A percentile compares a stretch with the other conserved stretches of the same genome.
Conservation (phyloP, 2,329 filamentous ascomycete genomes). For the Davidsoniella neocaledoniae region DNA sequence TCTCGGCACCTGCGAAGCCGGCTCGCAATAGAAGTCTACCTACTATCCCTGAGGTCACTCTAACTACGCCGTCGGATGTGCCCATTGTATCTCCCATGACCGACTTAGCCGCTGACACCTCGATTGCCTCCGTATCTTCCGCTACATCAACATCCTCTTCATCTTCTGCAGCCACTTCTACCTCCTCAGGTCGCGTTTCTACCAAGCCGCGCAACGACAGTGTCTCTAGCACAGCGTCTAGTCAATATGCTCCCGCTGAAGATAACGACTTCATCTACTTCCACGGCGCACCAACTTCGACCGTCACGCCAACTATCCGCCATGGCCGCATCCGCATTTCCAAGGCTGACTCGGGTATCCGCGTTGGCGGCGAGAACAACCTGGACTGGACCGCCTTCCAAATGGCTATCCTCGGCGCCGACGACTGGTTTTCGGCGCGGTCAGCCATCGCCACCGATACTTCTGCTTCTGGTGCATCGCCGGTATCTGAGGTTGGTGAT, state of each 20-base stretch:
- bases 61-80: slow-evolving; percentile 14
- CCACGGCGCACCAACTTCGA: slow-evolving; percentile 30
- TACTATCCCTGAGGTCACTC: slow-evolving; percentile 26
- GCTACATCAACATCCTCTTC: neutral
- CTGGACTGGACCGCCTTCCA: slow-evolving; percentile 50
- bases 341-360: slow-evolving; percentile 24
- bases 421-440: slow-evolving; percentile 33
- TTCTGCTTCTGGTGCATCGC: slow-evolving; percentile 15
- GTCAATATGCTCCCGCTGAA: slow-evolving; percentile 17
- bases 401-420: slow-evolving; percentile 44
- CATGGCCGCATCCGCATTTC: slow-evolving; percentile 39
- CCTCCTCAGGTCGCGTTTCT: neutral
- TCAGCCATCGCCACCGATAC: slow-evolving; percentile 18
- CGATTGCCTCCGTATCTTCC: slow-evolving; percentile 5
- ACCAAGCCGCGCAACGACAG: slow-evolving; percentile 3
- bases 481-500: slow-evolving; percentile 27
- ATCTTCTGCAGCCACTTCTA: neutral
- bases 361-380: slow-evolving; percentile 18
- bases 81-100: neutral
- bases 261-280: slow-evolving; percentile 32
- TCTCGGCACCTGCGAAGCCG: slow-evolving; percentile 15
- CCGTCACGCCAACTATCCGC: slow-evolving; percentile 31
- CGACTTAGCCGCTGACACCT: slow-evolving; percentile 6
- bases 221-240: slow-evolving; percentile 4
- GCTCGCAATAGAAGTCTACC: slow-evolving; percentile 19